Evolutionary conservation across 202 grass and related monocot genomes (phyloP).

Genomic region (Setaria italica): DNA sequence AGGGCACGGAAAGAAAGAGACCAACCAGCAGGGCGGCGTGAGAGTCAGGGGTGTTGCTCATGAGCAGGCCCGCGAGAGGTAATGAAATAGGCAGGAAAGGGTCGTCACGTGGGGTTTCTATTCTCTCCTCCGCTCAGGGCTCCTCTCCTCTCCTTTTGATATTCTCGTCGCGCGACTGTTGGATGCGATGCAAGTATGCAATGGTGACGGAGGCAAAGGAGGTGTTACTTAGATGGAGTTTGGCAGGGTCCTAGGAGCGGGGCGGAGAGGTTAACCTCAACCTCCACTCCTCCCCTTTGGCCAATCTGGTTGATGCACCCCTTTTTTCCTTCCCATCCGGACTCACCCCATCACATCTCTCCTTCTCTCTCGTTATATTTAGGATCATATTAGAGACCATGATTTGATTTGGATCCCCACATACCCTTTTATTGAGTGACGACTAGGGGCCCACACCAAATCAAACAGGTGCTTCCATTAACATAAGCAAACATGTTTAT

Average conservation of each 20-base stretch:
- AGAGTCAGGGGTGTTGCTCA: neutral
- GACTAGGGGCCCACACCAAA: too few species aligned
- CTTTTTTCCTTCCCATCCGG: slow-evolving; percentile 4
- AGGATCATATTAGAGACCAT: neutral
- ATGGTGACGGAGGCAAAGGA: neutral
- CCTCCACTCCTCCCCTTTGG: slow-evolving; percentile 17
- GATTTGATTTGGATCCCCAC: neutral
- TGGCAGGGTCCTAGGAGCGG: slow-evolving; percentile 33
- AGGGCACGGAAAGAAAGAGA: neutral
- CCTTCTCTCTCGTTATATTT: neutral
- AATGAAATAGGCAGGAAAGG: neutral
- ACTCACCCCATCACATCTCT: neutral
- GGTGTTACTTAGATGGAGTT: slow-evolving; percentile 33
- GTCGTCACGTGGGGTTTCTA: neutral
- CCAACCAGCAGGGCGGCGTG: neutral
- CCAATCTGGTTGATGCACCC: slow-evolving; percentile 27
- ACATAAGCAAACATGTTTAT: too few species aligned
- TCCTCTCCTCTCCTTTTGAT: neutral
- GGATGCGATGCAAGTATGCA: neutral
- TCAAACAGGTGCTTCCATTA: too few species aligned
- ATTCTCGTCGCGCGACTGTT: neutral
- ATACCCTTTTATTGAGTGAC: too few species aligned
- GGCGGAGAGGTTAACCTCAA: slow-evolving; percentile 38
- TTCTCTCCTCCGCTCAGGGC: too few species aligned
- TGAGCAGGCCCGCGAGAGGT: too few species aligned